Evolutionary conservation across 106 monocot genomes (phyloP).

Genomic region (Acorus gramineus): DNA sequence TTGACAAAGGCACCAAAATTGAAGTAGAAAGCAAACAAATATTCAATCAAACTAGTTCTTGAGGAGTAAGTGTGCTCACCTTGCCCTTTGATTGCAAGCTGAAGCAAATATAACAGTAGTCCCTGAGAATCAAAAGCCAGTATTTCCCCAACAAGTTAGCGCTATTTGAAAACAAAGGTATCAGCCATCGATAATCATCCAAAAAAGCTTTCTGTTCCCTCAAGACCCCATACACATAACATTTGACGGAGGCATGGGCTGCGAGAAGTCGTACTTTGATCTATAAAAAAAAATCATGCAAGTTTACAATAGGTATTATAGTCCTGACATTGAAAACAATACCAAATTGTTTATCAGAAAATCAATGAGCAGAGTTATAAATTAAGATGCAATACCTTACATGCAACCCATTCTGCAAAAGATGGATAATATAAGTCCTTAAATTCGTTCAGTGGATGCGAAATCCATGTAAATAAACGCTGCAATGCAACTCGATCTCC

Average conservation of each 20-base stretch:
- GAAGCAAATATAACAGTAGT: conserved; percentile 65
- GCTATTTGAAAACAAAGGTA: conserved; percentile 62
- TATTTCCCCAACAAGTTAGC: conserved; percentile 62
- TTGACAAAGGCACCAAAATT: neutral
- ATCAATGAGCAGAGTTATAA: neutral
- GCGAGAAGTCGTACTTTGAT: conserved; percentile 82
- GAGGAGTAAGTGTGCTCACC: conserved; percentile 31
- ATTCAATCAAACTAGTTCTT: neutral
- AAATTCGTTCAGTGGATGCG: conserved; percentile 73
- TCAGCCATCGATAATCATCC: conserved; percentile 68
- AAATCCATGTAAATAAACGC: conserved; percentile 79
- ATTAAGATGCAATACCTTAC: conserved; percentile 47
- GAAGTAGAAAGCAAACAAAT: neutral
- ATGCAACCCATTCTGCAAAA: conserved; percentile 97
- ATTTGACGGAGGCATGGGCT: conserved; percentile 94
- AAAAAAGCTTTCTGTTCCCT: conserved; percentile 33
- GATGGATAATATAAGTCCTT: conserved; percentile 91
- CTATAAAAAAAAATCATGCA: conserved; percentile 24
- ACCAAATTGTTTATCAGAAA: neutral
- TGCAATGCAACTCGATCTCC: conserved; percentile 80
- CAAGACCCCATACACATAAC: conserved; percentile 56
- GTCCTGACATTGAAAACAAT: too few species aligned
- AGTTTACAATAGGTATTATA: too few species aligned
- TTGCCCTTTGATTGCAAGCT: conserved; percentile 40
- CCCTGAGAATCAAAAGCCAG: conserved; percentile 75